These are phyloP conservation scores for Teunomyces stri DNA, from an alignment of 805 yeast species.

Conservation along the genomic window DNA sequence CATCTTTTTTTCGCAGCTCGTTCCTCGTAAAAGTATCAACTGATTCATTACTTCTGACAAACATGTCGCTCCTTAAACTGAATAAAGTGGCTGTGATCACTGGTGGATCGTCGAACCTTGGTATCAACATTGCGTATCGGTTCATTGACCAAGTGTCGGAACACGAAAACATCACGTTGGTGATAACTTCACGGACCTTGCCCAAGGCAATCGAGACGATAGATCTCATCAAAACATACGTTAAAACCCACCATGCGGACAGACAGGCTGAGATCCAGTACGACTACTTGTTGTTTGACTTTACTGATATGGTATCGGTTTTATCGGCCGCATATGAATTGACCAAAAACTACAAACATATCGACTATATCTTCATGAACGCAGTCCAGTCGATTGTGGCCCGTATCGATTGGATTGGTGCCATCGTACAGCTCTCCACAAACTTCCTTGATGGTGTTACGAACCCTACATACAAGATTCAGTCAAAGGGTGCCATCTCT, in stretches of 20 bases:
- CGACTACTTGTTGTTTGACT: conserved; percentile 88
- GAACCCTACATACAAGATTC: conserved; percentile 80
- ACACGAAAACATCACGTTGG: conserved; percentile 62
- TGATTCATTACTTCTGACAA: not conserved
- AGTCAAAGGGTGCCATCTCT: conserved; percentile 72
- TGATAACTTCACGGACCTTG: conserved; percentile 86
- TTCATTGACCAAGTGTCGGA: conserved; percentile 60
- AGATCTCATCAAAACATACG: conserved; percentile 39
- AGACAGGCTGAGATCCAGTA: conserved; percentile 67
- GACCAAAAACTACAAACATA: conserved; percentile 55
- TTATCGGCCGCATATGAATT: conserved; percentile 72
- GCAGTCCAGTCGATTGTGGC: conserved; percentile 87
- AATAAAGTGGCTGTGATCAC: conserved; percentile 39
- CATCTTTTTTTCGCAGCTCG: not conserved
- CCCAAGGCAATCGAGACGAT: conserved; percentile 81
- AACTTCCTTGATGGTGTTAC: conserved; percentile 85
- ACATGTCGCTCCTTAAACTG: conserved; percentile 15
- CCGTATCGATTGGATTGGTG: conserved; percentile 85
- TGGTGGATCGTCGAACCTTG: conserved; percentile 62
- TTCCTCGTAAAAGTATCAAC: not conserved
- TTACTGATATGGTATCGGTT: conserved; percentile 84
- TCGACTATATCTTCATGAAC: conserved; percentile 80
- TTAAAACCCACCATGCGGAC: conserved; percentile 19
- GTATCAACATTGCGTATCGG: conserved; percentile 81
- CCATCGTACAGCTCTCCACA: conserved; percentile 60